Conservation (phyloP, 495 filamentous ascomycete species). For the Podospora australis region DNA sequence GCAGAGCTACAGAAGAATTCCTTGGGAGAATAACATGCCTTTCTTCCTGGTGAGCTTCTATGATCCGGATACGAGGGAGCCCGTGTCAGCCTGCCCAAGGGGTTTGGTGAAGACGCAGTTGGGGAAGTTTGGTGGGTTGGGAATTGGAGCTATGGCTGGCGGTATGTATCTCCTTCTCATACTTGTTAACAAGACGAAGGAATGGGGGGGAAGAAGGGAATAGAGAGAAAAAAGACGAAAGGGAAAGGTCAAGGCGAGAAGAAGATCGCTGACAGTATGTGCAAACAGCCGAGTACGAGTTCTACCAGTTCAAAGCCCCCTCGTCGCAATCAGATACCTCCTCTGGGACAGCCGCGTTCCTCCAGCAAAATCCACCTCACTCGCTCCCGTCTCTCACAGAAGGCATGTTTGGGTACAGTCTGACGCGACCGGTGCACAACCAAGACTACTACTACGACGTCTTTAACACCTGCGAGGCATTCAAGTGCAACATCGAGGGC, state of each 20-base stretch:
- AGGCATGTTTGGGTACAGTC: constrained; percentile 96
- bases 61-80: constrained; percentile 62
- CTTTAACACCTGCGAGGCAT: constrained; percentile 74
- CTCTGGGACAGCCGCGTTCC: constrained; percentile 66
- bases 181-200: no score
- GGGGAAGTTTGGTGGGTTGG: constrained; percentile 58
- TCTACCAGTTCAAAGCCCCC: constrained; percentile 85
- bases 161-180: constrained; percentile 47
- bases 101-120: constrained; percentile 62
- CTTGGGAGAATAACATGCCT: constrained; percentile 88
- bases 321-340: constrained; percentile 46
- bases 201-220: no score
- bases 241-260: no score
- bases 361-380: constrained; percentile 65
- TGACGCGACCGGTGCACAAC: constrained; percentile 89
- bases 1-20: constrained; percentile 76
- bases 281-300: constrained; percentile 83
- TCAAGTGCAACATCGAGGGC: constrained; percentile 80
- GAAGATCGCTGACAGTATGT: constrained; percentile 10
- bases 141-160: constrained; percentile 84
- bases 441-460: constrained; percentile 92
- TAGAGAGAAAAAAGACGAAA: no score
- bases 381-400: constrained; percentile 74
- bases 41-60: constrained; percentile 90
- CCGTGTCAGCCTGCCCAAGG: constrained; percentile 76